Evolutionary conservation across 495 filamentous ascomycete genomes (phyloP).

Genomic region (Cladorrhinum samala): DNA sequence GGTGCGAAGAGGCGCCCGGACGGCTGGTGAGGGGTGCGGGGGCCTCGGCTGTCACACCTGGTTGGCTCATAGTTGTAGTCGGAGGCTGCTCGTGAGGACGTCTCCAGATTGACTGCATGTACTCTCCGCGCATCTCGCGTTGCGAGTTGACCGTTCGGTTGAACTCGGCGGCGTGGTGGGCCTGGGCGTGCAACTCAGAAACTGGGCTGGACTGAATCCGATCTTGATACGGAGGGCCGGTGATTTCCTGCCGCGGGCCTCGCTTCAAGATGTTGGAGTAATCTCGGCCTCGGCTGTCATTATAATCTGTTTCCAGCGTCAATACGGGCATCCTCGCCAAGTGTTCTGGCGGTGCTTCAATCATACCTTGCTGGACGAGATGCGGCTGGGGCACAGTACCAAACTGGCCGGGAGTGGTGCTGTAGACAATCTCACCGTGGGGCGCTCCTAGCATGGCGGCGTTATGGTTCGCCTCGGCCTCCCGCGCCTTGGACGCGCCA

Average conservation of each 20-base stretch:
- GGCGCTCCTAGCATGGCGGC: conserved; percentile 48
- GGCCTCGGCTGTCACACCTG: conserved; percentile 40
- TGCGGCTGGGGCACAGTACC: conserved; percentile 54
- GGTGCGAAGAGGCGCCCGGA: conserved; percentile 45
- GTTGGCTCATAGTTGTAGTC: conserved; percentile 42
- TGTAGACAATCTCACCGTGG: conserved; percentile 77
- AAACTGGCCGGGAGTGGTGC: conserved; percentile 61
- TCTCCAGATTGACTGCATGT: conserved; percentile 69
- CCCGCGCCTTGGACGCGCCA: conserved; percentile 80
- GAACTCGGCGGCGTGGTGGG: conserved; percentile 80
- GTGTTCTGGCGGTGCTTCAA: conserved; percentile 54
- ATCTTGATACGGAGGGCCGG: conserved; percentile 85
- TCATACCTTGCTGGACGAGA: conserved; percentile 64
- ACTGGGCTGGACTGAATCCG: conserved; percentile 71
- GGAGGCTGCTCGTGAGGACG: conserved; percentile 68
- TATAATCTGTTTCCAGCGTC: conserved; percentile 66
- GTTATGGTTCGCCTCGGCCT: conserved; percentile 54
- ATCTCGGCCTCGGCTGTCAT: conserved; percentile 72
- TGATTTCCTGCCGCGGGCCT: conserved; percentile 75
- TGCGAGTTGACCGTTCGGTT: conserved; percentile 75
- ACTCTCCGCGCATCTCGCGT: conserved; percentile 66
- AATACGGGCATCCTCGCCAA: conserved; percentile 78
- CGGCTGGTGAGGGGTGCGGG: conserved; percentile 38
- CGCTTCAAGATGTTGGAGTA: conserved; percentile 73
- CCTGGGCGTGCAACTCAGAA: conserved; percentile 81